Evolutionary conservation across 192 early-diverging fungal genomes (phyloP).

Genomic region (Helicostylum pulchrum): DNA sequence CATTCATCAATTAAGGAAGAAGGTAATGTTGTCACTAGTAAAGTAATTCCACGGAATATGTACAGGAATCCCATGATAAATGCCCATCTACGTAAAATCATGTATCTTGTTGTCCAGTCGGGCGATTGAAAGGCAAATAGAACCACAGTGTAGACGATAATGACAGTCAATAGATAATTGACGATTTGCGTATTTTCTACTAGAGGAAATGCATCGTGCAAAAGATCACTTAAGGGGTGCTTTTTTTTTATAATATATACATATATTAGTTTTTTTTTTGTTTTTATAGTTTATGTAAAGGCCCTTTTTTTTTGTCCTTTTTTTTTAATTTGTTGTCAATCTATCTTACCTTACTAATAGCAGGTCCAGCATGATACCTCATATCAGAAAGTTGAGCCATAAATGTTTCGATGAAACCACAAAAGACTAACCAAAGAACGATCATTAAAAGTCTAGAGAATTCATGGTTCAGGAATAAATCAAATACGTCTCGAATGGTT

Average conservation of each 20-base stretch:
- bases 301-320: background rate
- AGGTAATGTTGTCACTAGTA: constrained; percentile 57
- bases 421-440: constrained; percentile 17
- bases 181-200: constrained; percentile 44
- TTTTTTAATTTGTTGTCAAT: constrained; percentile 10
- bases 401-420: constrained; percentile 26
- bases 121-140: constrained; percentile 38
- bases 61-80: constrained; percentile 57
- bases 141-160: constrained; percentile 40
- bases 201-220: constrained; percentile 47
- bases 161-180: constrained; percentile 49
- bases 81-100: constrained; percentile 47
- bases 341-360: constrained; percentile 3
- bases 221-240: constrained; percentile 43
- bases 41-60: constrained; percentile 50
- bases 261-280: background rate
- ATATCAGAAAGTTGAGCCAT: constrained; percentile 30
- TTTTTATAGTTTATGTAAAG: background rate
- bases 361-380: constrained; percentile 16
- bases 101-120: constrained; percentile 50
- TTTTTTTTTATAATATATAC: background rate
- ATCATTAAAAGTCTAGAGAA: constrained; percentile 16
- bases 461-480: constrained; percentile 31
- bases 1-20: constrained; percentile 42
- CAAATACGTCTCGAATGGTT: constrained; percentile 6